Conservation (phyloP, 352 stramenopile genomes). For the Globisporangium ultimum region DNA sequence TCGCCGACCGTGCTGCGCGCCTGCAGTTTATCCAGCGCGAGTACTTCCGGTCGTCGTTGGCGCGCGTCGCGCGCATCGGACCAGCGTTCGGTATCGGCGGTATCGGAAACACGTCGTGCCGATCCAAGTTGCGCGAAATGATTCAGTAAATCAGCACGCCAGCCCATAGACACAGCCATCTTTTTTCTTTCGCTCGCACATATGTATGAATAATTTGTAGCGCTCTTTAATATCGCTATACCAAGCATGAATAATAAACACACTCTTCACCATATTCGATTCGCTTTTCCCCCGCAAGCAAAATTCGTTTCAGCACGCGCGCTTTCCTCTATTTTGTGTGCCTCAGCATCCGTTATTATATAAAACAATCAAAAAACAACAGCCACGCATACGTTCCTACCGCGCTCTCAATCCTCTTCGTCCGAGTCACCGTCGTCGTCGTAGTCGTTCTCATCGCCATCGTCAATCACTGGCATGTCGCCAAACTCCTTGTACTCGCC, state of each 20-base stretch:
- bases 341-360: neutral
- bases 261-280: neutral
- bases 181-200: neutral
- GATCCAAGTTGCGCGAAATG: constrained; percentile 35
- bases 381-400: neutral
- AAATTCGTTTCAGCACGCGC: too few species aligned
- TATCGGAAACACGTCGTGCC: constrained; percentile 81
- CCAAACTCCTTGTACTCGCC: constrained; percentile 77
- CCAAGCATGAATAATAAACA: neutral
- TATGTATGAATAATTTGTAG: constrained; percentile 6
- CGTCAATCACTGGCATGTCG: constrained; percentile 50
- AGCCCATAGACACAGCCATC: neutral
- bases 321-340: constrained; percentile 1
- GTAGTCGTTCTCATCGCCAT: constrained; percentile 26
- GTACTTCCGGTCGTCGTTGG: constrained; percentile 80
- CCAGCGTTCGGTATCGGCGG: constrained; percentile 88
- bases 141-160: constrained; percentile 15
- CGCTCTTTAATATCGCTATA: constrained; percentile 2
- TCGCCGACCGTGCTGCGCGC: constrained; percentile 27
- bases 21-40: constrained; percentile 71
- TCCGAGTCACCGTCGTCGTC: constrained; percentile 27
- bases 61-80: constrained; percentile 84
- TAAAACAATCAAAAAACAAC: neutral
- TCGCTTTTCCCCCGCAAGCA: neutral
- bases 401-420: constrained; percentile 5